phyloP scores from a whole-genome alignment of 2,329 filamentous ascomycete genomes.

The Aspergillus fijiensis region DNA sequence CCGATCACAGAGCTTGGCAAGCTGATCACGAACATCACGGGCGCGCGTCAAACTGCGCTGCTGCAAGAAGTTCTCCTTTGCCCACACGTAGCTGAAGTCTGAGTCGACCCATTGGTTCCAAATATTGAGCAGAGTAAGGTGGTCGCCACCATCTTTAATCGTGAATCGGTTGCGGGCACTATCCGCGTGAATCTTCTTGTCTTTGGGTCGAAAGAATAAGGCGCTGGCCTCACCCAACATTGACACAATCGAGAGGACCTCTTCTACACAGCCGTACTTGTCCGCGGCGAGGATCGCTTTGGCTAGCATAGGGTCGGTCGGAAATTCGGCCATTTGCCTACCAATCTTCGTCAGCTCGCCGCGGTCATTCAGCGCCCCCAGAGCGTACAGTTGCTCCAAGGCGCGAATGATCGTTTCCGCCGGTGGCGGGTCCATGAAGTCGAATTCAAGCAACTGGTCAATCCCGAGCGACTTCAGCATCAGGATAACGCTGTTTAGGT shows the following conservation, averaged over 20 bases:
- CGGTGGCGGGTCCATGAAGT: conserved; percentile 92
- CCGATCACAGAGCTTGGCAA: conserved; percentile 87
- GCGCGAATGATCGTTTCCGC: conserved; percentile 86
- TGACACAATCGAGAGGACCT: conserved; percentile 87
- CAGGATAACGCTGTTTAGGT: conserved; percentile 79
- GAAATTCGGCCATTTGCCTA: conserved; percentile 92
- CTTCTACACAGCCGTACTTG: conserved; percentile 88
- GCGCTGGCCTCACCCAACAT: conserved; percentile 88
- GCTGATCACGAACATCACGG: conserved; percentile 87
- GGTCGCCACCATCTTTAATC: conserved; percentile 85
- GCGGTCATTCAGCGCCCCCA: conserved; percentile 83
- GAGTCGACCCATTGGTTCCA: conserved; percentile 95
- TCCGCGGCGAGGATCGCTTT: conserved; percentile 86
- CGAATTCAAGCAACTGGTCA: conserved; percentile 87
- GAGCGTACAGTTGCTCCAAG: conserved; percentile 84
- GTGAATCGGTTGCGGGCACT: conserved; percentile 86
- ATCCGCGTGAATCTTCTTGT: conserved; percentile 96
- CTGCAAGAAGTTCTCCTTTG: conserved; percentile 90
- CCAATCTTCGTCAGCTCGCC: conserved; percentile 89
- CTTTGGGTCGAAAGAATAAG: conserved; percentile 91
- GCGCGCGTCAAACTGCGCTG: conserved; percentile 85
- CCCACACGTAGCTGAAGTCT: conserved; percentile 85
- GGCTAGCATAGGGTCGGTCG: conserved; percentile 85
- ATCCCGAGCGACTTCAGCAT: conserved; percentile 88
- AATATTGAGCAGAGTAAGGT: conserved; percentile 83